Conservation (phyloP, 2,329 filamentous ascomycete genomes). For the Colletotrichum somersetense region DNA sequence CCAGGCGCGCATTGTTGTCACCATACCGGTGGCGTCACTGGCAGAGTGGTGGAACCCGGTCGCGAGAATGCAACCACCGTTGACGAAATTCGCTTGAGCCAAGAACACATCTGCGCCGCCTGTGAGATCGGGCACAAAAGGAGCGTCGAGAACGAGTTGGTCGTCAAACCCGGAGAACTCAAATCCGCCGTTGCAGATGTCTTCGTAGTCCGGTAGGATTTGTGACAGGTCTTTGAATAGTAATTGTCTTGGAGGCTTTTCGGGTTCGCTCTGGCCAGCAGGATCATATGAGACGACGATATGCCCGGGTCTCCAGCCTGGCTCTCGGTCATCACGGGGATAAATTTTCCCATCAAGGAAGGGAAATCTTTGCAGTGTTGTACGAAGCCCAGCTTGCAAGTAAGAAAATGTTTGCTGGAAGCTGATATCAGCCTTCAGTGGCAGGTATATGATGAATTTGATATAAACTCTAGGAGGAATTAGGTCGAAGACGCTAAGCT, state of each 20-base stretch:
- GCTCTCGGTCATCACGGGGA: constrained; percentile 46
- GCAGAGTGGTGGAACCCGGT: constrained; percentile 34
- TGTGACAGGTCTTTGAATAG: constrained; percentile 47
- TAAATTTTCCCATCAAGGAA: constrained; percentile 54
- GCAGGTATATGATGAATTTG: constrained; percentile 49
- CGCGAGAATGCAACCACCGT: constrained; percentile 47
- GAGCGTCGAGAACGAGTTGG: constrained; percentile 44
- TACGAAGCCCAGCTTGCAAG: constrained; percentile 51
- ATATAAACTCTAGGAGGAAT: constrained; percentile 30
- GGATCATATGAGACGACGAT: constrained; percentile 42
- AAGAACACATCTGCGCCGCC: constrained; percentile 46
- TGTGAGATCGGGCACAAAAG: constrained; percentile 42
- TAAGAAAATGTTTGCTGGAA: constrained; percentile 49
- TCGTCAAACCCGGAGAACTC: constrained; percentile 48
- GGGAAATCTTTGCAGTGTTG: constrained; percentile 53
- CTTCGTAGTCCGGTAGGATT: constrained; percentile 45
- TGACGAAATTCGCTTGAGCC: constrained; percentile 50
- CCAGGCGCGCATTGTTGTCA: constrained; percentile 49
- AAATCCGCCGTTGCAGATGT: constrained; percentile 44
- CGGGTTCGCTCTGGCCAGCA: background rate
- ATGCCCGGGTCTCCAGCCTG: constrained; percentile 48
- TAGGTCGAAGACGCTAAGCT: constrained; percentile 25
- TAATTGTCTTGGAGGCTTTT: constrained; percentile 31
- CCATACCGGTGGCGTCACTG: constrained; percentile 48
- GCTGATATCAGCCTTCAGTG: constrained; percentile 45